A percentile compares a stretch with the other conserved stretches of the same genome.
Evolutionary conservation across 306 rosid species (phyloP).

Genomic region (Psophocarpus tetragonolobus): DNA sequence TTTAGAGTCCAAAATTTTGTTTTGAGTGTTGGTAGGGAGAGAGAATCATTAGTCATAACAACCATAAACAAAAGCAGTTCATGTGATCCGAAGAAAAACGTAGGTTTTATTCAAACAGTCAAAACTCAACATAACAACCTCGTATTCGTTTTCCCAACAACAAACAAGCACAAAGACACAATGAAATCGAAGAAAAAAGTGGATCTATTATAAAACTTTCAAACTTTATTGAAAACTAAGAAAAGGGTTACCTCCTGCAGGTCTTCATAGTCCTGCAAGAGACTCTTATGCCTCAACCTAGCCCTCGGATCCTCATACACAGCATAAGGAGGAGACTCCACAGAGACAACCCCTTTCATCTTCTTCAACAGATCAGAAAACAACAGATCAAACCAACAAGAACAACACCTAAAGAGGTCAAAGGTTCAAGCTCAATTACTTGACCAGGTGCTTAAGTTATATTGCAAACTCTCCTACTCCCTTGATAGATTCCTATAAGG

Average conservation of each 20-base stretch:
- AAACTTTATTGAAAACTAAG: conserved; percentile 1
- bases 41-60: background rate
- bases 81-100: conserved; percentile 5
- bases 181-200: conserved; percentile 24
- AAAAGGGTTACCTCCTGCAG: conserved; percentile 54
- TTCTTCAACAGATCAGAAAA: conserved; percentile 61
- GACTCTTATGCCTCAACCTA: conserved; percentile 66
- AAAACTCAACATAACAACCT: conserved; percentile 10
- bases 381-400: conserved; percentile 34
- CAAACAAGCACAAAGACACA: background rate
- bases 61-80: background rate
- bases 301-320: conserved; percentile 52
- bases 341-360: conserved; percentile 58
- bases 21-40: background rate
- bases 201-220: conserved; percentile 41
- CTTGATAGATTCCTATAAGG: too few species aligned
- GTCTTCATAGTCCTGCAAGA: conserved; percentile 70
- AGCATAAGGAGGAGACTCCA: conserved; percentile 40
- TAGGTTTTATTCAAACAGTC: background rate
- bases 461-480: too few species aligned
- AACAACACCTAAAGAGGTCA: too few species aligned
- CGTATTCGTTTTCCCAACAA: background rate
- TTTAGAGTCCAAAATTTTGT: background rate
- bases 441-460: too few species aligned
- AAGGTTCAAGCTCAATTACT: too few species aligned